Base-by-base conservation (phyloP, 2,329 filamentous ascomycete genomes). In the Raffaelea deltoideospora region DNA sequence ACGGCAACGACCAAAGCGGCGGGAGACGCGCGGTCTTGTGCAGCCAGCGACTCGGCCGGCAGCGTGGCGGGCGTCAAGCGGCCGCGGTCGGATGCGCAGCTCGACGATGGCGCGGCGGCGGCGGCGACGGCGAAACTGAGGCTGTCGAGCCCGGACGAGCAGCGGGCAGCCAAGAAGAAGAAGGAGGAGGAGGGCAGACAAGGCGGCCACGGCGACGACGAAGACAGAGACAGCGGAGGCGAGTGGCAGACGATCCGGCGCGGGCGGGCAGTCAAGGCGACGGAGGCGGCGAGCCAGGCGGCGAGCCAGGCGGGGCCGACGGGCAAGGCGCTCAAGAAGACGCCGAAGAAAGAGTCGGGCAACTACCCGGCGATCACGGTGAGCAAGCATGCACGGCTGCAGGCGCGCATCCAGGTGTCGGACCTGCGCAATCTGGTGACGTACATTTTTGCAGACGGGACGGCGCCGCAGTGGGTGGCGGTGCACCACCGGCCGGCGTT, bases 391-490 rank as follows among this genome's bases (percentile, higher is more conserved):
- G 65, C 69, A 15, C 68, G 72, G 45, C 59, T 81, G 7, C 67
- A 75, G 46, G 63, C 65, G 42, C 73, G 72, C 54, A 68, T 80
- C 52, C 70, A 71, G 42, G 61, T 80, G 32, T 67, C 66, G 41
- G 69, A 76, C 42, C 53, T 81, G 36, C 74, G 77, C 48, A 71
- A 69, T 43, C 58, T 81, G 31, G 63, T 78, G 20, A 60, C 78
- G 10, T 81, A 80, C 53, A 65, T 81, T 40, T 71, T 79, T 40
- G 72, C 76, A 42, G 75, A 81, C 50, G 76, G 75, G 11, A 50
- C 65, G 2, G 66, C 70, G 3, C 76, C 76, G 13, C 70, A 76
- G 47, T 81, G 76, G 72, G 64, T 80, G 31, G 65, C 68, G 31
- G 65, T 80, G 34, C 63, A 63, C 41, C 68, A 80, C 48, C 65